Evolutionary conservation across 2,329 filamentous ascomycete genomes (phyloP).

Genomic region (Fusarium ramigenum): DNA sequence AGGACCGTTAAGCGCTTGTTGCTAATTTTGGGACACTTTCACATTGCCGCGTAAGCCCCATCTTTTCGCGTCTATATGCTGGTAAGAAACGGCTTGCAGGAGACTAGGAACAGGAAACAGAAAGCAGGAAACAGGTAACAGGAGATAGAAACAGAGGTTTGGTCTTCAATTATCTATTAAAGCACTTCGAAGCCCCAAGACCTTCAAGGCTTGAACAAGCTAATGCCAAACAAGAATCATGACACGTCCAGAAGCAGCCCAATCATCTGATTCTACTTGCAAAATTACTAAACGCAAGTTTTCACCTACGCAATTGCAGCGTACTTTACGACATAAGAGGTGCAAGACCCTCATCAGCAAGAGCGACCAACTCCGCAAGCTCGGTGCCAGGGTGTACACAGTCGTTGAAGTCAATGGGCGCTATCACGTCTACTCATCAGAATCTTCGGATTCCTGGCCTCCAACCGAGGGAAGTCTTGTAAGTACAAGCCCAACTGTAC

Average conservation of each 20-base stretch:
- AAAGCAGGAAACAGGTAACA: background rate
- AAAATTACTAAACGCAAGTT: background rate
- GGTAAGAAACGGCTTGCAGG: background rate
- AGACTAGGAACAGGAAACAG: background rate
- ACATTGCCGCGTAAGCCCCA: background rate
- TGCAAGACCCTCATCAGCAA: background rate
- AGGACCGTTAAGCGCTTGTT: background rate
- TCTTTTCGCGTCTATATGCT: background rate
- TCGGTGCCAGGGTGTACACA: background rate
- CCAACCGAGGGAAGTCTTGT: background rate
- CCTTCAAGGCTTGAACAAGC: background rate
- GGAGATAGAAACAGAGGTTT: background rate
- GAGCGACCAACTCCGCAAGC: background rate
- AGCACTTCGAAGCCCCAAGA: background rate
- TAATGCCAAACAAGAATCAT: background rate
- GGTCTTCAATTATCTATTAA: background rate
- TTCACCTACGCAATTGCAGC: background rate
- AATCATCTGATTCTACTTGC: background rate
- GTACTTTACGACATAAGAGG: background rate
- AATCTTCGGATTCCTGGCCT: background rate
- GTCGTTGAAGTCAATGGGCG: background rate
- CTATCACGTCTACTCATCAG: background rate
- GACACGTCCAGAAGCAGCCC: background rate
- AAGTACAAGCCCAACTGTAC: background rate
- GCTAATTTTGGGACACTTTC: background rate